phyloP scores from a whole-genome alignment of 2,329 filamentous ascomycete species.

The Hypoxylon sp. region DNA sequence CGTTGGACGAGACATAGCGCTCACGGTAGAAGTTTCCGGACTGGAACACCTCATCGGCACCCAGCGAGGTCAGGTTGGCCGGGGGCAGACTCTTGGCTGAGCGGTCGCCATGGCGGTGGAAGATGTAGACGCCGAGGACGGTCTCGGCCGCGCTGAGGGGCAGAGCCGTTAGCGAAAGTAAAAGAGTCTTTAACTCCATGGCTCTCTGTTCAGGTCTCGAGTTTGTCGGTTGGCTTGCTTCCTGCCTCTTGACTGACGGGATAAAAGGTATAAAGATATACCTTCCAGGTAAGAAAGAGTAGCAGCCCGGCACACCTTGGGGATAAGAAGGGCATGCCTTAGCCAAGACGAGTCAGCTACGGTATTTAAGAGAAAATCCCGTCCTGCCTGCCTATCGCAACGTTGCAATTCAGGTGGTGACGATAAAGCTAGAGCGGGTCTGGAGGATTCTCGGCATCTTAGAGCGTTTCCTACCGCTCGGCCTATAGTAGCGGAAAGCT shows the following conservation, averaged over 20 bases:
- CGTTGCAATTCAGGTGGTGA: conserved; percentile 16
- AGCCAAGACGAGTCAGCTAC: conserved; percentile 8
- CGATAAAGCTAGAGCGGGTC: no score
- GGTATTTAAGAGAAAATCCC: conserved; percentile 14
- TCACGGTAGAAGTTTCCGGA: conserved; percentile 78
- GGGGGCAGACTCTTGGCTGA: conserved; percentile 78
- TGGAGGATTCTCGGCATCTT: no score
- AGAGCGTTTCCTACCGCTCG: no score
- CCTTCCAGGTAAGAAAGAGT: conserved; percentile 3
- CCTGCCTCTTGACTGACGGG: background rate
- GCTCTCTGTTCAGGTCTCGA: background rate
- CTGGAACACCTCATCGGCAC: conserved; percentile 76
- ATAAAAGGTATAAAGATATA: background rate
- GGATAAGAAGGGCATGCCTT: conserved; percentile 5
- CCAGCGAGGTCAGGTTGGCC: conserved; percentile 78
- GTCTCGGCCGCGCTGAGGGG: conserved; percentile 64
- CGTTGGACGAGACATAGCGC: conserved; percentile 73
- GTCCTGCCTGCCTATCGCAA: conserved; percentile 20
- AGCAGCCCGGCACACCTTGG: conserved; percentile 1
- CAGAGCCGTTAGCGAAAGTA: conserved; percentile 52
- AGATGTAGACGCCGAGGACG: conserved; percentile 83
- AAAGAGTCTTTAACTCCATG: conserved; percentile 53
- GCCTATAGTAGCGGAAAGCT: no score
- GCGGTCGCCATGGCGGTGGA: conserved; percentile 89
- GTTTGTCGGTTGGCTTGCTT: background rate